phyloP scores from a whole-genome alignment of 2,329 filamentous ascomycete genomes.

The Penicillium sclerotiorum region DNA sequence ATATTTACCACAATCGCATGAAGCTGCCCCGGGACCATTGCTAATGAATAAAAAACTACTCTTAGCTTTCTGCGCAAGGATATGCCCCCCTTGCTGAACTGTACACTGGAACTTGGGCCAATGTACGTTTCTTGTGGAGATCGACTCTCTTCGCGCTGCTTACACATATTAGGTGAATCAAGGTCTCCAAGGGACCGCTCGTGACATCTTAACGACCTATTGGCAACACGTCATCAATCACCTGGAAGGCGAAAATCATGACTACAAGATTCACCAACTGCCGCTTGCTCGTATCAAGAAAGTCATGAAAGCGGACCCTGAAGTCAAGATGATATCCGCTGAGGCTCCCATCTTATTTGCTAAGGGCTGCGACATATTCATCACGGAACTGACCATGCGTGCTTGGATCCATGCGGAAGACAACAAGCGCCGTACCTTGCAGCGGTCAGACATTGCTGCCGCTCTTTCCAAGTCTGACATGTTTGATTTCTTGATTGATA shows the following conservation, averaged over 20 bases:
- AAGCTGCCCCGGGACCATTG: neutral
- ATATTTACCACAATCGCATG: neutral
- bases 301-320: slow-evolving; percentile 99
- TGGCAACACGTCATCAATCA: slow-evolving; percentile 99
- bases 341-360: slow-evolving; percentile 97
- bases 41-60: slow-evolving; percentile 29
- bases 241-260: slow-evolving; percentile 90
- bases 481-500: slow-evolving; percentile 99
- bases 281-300: slow-evolving; percentile 99
- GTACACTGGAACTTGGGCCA: slow-evolving; percentile 93
- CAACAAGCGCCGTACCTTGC: slow-evolving; percentile 93
- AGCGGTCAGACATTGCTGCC: slow-evolving; percentile 94
- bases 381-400: slow-evolving; percentile 97
- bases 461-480: slow-evolving; percentile 97
- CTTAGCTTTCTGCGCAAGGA: slow-evolving; percentile 79
- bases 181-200: slow-evolving; percentile 87
- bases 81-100: slow-evolving; percentile 87
- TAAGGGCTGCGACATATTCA: slow-evolving; percentile 98
- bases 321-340: slow-evolving; percentile 99
- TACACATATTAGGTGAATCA: slow-evolving; percentile 74
- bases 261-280: slow-evolving; percentile 97
- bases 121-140: slow-evolving; percentile 60
- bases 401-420: slow-evolving; percentile 99
- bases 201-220: slow-evolving; percentile 97
- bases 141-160: slow-evolving; percentile 14